Base-by-base conservation (phyloP, 371 early-diverging fungal genomes). In the Mortierella sp. region DNA sequence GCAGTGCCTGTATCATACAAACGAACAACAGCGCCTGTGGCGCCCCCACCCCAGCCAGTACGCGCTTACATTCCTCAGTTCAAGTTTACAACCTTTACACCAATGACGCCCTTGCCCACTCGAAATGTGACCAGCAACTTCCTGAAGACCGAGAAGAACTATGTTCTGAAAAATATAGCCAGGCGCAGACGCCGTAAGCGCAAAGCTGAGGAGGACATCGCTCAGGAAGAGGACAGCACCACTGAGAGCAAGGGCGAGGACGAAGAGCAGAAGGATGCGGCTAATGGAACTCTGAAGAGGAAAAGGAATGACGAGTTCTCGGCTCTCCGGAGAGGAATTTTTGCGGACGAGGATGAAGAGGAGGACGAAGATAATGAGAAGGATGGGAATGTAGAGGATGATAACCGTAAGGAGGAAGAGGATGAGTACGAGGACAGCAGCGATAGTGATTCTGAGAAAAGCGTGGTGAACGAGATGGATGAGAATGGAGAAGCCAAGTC, bases 61-160 rank as follows among this genome's bases (percentile, higher is more conserved):
- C 51, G 70, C n/a, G 47, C 47, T 10, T 76, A 70, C 26, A 42
- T 58, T 0, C 78, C 78, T 10, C 78, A 76, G 43, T 76, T 76
- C 62, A 69, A 64, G 46, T 76, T 70, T 18, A 76, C 78, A 7
- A 76, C 78, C 1, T 76, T 76, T 47, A 27, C 70, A 8, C 59
- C 70, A 1, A 54, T 62, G 66, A 61, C 61, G 2, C 51, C 57
- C 1, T 27, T 76, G 26, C 78, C 78, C 12, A 65, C 62, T 5
- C 55, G 78, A 13, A 76, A 76, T 27, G 58, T 65, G 19, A 66
- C 61, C 28, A 76, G 66, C 45, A 70, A 62, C 28, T 76, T 65
- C 24, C 26, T 70, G 23, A 76, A 66, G 56, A 62, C 63, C 1
- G 78, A 76, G 18, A 69, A 69, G 63, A 69, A 76, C 47, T 76